These are phyloP conservation scores for Coniferiporia weirii DNA, from an alignment of 1,284 basidiomycete species.

Conservation along the genomic window DNA sequence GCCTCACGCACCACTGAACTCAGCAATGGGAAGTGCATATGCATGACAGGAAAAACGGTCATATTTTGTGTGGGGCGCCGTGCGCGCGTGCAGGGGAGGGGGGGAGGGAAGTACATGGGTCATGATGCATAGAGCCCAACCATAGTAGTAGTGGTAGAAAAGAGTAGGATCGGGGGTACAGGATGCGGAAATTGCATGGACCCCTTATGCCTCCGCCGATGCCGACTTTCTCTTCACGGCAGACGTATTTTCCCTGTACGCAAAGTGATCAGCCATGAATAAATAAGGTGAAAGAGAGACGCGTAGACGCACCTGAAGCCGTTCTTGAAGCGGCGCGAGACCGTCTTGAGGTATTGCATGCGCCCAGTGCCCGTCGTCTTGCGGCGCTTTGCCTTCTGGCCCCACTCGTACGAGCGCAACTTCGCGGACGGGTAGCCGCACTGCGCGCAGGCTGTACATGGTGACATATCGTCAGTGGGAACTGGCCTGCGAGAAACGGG, in stretches of 20 bases:
- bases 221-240: constrained; percentile 57
- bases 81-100: not conserved
- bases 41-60: not conserved
- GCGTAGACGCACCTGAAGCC: constrained; percentile 71
- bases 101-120: not conserved
- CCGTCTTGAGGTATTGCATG: constrained; percentile 92
- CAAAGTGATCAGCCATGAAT: not conserved
- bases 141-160: not conserved
- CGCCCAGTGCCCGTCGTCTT: constrained; percentile 98
- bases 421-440: constrained; percentile 97
- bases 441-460: constrained; percentile 74
- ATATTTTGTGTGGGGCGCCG: constrained; percentile 1
- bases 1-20: too few species aligned
- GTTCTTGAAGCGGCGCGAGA: constrained; percentile 95
- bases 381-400: constrained; percentile 97
- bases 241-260: constrained; percentile 72
- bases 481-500: not conserved
- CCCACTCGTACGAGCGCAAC: constrained; percentile 96
- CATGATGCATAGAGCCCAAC: not conserved
- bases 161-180: not conserved
- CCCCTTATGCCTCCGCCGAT: constrained; percentile 42
- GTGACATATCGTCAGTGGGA: not conserved
- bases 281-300: not conserved
- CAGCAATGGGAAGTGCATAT: not conserved
- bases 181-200: too few species aligned